Conservation (phyloP, 2,329 filamentous ascomycete genomes). For the Aspergillus terreus region DNA sequence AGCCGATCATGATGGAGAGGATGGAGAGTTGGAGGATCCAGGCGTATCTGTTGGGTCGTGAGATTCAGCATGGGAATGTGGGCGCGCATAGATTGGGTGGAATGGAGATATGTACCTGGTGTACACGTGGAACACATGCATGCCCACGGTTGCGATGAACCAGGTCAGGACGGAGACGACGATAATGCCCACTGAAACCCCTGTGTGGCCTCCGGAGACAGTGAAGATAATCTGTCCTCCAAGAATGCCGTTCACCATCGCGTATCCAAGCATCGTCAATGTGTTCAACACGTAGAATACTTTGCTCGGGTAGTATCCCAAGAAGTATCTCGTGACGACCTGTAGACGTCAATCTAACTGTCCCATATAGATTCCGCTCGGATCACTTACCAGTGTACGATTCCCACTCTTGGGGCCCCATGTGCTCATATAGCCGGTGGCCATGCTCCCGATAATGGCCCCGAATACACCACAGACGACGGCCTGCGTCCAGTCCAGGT, state of each 20-base stretch:
- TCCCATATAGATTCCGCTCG: background rate
- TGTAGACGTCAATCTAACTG: constrained; percentile 10
- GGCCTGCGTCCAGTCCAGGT: constrained; percentile 36
- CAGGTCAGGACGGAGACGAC: constrained; percentile 31
- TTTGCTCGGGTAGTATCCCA: constrained; percentile 40
- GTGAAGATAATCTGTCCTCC: constrained; percentile 40
- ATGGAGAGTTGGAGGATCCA: constrained; percentile 12
- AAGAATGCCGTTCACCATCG: constrained; percentile 38
- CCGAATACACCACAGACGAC: constrained; percentile 34
- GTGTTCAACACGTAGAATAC: constrained; percentile 36
- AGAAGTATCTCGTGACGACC: constrained; percentile 36
- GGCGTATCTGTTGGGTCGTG: constrained; percentile 18
- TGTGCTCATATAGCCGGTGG: constrained; percentile 36
- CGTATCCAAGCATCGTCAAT: constrained; percentile 38
- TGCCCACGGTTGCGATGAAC: constrained; percentile 34
- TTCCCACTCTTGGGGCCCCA: constrained; percentile 39
- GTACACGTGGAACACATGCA: constrained; percentile 39
- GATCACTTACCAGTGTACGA: constrained; percentile 32
- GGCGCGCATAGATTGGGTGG: background rate
- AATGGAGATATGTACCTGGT: constrained; percentile 23
- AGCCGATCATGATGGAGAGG: constrained; percentile 37
- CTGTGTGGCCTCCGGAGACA: constrained; percentile 32
- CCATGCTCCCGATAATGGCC: constrained; percentile 24
- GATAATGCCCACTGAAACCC: constrained; percentile 33
- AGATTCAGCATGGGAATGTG: background rate